phyloP scores from a whole-genome alignment of 768 basidiomycete species.

The Lactarius tabidus region DNA sequence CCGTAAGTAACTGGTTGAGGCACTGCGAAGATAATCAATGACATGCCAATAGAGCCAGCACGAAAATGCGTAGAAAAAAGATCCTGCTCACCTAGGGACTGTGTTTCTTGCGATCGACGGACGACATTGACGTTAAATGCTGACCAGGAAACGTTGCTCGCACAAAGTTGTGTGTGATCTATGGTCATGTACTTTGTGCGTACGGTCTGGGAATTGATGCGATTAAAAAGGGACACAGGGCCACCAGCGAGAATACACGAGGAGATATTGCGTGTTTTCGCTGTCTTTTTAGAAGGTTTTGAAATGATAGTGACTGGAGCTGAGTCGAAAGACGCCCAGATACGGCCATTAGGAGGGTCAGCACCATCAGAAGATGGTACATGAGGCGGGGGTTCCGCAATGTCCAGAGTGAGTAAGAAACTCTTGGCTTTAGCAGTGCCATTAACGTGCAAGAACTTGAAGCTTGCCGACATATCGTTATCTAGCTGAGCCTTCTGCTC shows the following conservation, averaged over 20 bases:
- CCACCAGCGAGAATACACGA: slow-evolving; percentile 88
- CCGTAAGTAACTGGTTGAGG: slow-evolving; percentile 90
- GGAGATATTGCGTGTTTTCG: slow-evolving; percentile 88
- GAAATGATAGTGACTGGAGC: slow-evolving; percentile 93
- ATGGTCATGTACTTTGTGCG: slow-evolving; percentile 97
- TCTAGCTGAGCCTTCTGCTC: slow-evolving; percentile 83
- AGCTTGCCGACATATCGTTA: slow-evolving; percentile 79
- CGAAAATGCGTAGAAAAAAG: background rate
- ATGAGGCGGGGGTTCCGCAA: slow-evolving; percentile 65
- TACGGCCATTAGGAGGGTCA: slow-evolving; percentile 48
- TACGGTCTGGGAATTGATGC: slow-evolving; percentile 95
- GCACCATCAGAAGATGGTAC: slow-evolving; percentile 38
- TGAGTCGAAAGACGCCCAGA: slow-evolving; percentile 91
- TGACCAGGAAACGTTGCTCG: slow-evolving; percentile 90
- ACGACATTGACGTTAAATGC: slow-evolving; percentile 92
- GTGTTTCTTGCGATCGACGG: slow-evolving; percentile 61
- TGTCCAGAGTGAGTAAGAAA: slow-evolving; percentile 81
- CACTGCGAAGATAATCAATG: slow-evolving; percentile 32
- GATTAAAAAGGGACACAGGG: slow-evolving; percentile 90
- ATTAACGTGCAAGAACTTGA: slow-evolving; percentile 89
- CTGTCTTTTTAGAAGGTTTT: slow-evolving; percentile 96
- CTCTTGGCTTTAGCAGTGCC: slow-evolving; percentile 87
- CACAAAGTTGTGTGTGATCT: slow-evolving; percentile 75
- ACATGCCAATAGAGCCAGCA: slow-evolving; percentile 13
- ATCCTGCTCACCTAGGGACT: slow-evolving; percentile 59